Evolutionary conservation across 495 filamentous ascomycete genomes (phyloP), one percentile per base, ranked within the genome.

Genomic region (Trichoderma virens): DNA sequence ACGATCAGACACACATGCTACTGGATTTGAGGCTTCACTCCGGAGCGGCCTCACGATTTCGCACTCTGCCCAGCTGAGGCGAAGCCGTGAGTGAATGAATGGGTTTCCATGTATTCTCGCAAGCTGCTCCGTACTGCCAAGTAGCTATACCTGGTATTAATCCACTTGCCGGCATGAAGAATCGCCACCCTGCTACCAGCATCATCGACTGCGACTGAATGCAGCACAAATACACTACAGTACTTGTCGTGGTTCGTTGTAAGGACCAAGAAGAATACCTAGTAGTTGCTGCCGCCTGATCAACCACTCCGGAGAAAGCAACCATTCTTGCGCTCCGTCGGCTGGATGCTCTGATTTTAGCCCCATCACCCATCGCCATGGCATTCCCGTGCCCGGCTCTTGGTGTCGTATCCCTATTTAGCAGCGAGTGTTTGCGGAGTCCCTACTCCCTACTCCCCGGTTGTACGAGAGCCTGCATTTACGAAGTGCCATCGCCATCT

Each of bases 401-500:
- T 16, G 41, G 11, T 56, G 5, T 30, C 51, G 51, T 56, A 56
- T 56, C 51, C 51, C 25, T 27, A 30, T 56, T 56, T 56, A 56
- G 51, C 51, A 56, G 23, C 3, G 28, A 23, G 23, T 56, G 14
- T 20, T 56, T 13, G n/a, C 51, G 25, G 51, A 56, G 51, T 56
- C 51, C 8, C 27, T 56, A 9, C 51, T 27, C 51, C 51, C 23
- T 56, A 23, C 23, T 56, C 23, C 23, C 14, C 9, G 51, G 0
- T 56, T 30, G 51, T 47, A 47, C 43, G 51, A 27, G 3, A 30
- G 11, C 23, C 23, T 27, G 51, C 51, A 56, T 56, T 9, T 56
- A 56, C 51, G 51, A 56, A 56, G 51, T 56, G 25, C 5, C 51
- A 56, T 56, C 51, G 7, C 20, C 51, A 7, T 56, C 51, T 56